Percentiles rank a stretch among this genome's conserved stretches.
Conservation (phyloP, 2,329 filamentous ascomycete species). For the Pyricularia pennisetigena region DNA sequence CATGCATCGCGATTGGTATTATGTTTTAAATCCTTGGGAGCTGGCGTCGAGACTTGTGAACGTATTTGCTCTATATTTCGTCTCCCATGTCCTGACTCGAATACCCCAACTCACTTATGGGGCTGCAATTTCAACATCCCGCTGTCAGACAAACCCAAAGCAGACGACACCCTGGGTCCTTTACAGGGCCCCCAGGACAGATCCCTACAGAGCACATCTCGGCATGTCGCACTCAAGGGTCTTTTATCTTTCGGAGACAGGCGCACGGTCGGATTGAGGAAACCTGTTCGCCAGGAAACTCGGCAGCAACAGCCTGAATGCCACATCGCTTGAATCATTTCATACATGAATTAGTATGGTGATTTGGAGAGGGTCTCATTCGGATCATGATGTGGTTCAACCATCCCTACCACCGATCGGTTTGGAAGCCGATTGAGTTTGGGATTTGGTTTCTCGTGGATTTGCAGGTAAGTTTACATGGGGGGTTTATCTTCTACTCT, state of each 20-base stretch:
- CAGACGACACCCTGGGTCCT: not conserved
- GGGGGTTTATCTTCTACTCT: not conserved
- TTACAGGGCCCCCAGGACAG: not conserved
- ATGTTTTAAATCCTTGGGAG: too few species aligned
- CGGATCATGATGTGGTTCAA: not conserved
- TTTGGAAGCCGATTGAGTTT: not conserved
- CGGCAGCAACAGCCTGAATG: not conserved
- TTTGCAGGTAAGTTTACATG: not conserved
- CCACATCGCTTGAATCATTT: not conserved
- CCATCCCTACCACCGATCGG: not conserved
- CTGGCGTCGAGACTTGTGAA: too few species aligned
- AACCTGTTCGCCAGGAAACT: not conserved
- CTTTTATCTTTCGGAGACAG: not conserved
- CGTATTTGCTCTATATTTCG: not conserved
- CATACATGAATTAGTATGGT: not conserved
- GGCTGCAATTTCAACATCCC: not conserved
- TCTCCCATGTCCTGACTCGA: not conserved
- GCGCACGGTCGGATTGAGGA: not conserved
- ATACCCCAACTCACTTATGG: not conserved
- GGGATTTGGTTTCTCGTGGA: not conserved
- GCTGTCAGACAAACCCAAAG: not conserved
- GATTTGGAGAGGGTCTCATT: not conserved
- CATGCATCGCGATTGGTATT: not conserved
- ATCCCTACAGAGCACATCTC: not conserved
- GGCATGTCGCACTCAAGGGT: not conserved